A percentile compares a stretch with the other conserved stretches of the same genome.
Conservation (phyloP, 1,284 basidiomycete species). For the Cryptococcus hybrid region DNA sequence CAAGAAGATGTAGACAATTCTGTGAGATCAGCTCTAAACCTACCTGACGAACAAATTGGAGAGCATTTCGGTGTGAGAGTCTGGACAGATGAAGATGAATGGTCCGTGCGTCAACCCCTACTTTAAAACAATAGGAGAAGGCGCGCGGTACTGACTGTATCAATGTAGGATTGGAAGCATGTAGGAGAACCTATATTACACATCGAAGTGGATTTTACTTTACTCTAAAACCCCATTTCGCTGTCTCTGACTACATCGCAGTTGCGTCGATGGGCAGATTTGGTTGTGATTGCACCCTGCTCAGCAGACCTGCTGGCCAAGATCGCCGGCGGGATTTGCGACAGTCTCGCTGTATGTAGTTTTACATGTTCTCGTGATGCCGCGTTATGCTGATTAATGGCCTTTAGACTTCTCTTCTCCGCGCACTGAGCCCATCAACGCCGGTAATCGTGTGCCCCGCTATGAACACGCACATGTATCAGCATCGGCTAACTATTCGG, state of each 20-base stretch:
- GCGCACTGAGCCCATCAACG: constrained; percentile 76
- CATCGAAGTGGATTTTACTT: constrained; percentile 62
- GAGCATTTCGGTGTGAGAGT: constrained; percentile 58
- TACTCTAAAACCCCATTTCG: too few species aligned
- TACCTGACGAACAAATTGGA: background rate
- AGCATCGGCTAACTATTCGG: constrained; percentile 84
- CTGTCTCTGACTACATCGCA: constrained; percentile 12
- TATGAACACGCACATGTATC: constrained; percentile 98
- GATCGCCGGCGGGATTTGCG: constrained; percentile 81
- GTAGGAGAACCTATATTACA: constrained; percentile 93
- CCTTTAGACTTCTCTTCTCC: constrained; percentile 79
- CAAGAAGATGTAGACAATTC: constrained; percentile 55
- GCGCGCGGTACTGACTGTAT: background rate
- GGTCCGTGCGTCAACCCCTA: constrained; percentile 59
- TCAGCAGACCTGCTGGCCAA: constrained; percentile 95
- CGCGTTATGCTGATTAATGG: background rate
- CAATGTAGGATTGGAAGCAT: constrained; percentile 58
- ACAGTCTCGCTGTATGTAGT: constrained; percentile 75
- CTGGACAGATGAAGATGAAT: constrained; percentile 92
- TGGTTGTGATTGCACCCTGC: constrained; percentile 91
- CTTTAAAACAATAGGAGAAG: background rate
- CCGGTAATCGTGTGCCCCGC: constrained; percentile 90
- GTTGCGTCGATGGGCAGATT: constrained; percentile 91
- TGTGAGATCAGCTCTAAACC: constrained; percentile 13
- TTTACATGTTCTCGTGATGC: background rate